Percentiles rank a stretch among this genome's conserved stretches.
phyloP scores from a whole-genome alignment of 192 early-diverging fungal genomes.

The Coemansia aciculifera region DNA sequence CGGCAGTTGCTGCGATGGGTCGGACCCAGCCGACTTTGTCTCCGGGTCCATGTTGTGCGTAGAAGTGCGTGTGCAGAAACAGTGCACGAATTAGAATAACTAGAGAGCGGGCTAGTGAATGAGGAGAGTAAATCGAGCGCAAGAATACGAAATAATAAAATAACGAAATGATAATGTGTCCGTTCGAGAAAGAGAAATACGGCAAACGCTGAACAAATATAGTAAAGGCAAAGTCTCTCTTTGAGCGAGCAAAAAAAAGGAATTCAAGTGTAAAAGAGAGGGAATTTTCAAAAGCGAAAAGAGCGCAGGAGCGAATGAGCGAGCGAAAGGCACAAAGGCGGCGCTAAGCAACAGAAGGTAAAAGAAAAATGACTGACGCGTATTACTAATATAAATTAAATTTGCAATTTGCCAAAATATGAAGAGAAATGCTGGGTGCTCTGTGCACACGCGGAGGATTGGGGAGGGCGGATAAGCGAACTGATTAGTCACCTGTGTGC shows the following conservation, averaged over 20 bases:
- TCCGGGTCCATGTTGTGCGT: constrained; percentile 8
- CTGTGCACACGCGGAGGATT: not conserved
- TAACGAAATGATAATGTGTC: not conserved
- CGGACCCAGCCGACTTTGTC: constrained; percentile 8
- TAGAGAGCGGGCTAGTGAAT: not conserved
- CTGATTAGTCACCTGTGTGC: constrained; percentile 3
- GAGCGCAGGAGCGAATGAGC: not conserved
- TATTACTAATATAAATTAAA: not conserved
- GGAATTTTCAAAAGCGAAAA: constrained; percentile 1
- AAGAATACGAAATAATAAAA: constrained; percentile 1
- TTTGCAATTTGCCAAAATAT: not conserved
- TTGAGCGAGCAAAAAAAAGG: not conserved
- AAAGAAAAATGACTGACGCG: not conserved
- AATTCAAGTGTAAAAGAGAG: constrained; percentile 2
- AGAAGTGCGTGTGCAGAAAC: not conserved
- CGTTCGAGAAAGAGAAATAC: not conserved
- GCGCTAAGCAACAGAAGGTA: not conserved
- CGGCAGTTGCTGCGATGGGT: not conserved
- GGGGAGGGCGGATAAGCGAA: not conserved
- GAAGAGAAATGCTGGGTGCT: no score
- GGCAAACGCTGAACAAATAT: not conserved
- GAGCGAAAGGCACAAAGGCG: constrained; percentile 1
- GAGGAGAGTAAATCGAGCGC: not conserved
- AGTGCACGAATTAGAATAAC: not conserved
- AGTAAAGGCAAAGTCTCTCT: not conserved